Evolutionary conservation across 495 filamentous ascomycete species (phyloP).

Genomic region (Penicillium cataractarum): DNA sequence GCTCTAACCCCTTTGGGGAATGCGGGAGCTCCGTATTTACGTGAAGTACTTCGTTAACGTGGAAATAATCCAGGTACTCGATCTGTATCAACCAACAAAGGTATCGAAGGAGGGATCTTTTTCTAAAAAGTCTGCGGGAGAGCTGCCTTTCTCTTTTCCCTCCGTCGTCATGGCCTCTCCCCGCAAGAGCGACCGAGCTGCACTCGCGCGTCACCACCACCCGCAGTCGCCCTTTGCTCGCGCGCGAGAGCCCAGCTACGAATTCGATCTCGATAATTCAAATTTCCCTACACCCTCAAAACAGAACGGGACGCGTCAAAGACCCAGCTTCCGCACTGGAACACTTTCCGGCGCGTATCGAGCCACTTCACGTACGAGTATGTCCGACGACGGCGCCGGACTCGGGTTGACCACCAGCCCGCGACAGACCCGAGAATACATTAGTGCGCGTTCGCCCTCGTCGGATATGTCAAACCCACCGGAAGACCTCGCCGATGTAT

Average conservation of each 20-base stretch:
- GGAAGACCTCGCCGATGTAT: constrained; percentile 46
- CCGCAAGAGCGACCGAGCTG: constrained; percentile 21
- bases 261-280: constrained; percentile 36
- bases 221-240: constrained; percentile 42
- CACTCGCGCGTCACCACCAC: constrained; percentile 33
- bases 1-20: constrained; percentile 32
- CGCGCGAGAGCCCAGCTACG: constrained; percentile 33
- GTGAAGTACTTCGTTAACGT: background rate
- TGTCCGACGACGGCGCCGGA: constrained; percentile 27
- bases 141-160: background rate
- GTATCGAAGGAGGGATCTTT: constrained; percentile 4
- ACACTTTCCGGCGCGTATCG: constrained; percentile 46
- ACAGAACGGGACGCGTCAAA: constrained; percentile 33
- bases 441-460: constrained; percentile 21
- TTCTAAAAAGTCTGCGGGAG: background rate
- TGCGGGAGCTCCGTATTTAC: constrained; percentile 32
- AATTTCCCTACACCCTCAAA: constrained; percentile 35
- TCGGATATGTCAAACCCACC: constrained; percentile 46
- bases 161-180: constrained; percentile 22
- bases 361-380: constrained; percentile 27
- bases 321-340: constrained; percentile 38
- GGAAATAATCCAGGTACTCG: background rate
- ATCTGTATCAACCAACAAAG: background rate
- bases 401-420: constrained; percentile 26
- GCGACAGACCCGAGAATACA: constrained; percentile 15